Evolutionary conservation across 345 rosid species (phyloP).

Genomic region (Eucalyptus marginata): DNA sequence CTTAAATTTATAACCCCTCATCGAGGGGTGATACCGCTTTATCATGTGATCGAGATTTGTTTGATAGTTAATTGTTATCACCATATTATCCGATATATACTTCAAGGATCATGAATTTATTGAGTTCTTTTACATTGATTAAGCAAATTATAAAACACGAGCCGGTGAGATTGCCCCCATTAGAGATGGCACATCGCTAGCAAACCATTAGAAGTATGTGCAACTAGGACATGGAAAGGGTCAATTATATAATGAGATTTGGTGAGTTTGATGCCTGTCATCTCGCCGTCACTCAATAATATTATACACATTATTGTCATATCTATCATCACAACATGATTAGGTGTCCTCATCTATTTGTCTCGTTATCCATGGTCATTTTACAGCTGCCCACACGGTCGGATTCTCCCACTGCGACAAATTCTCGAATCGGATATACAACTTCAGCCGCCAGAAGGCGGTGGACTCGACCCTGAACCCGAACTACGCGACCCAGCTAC

Average conservation of each 20-base stretch:
- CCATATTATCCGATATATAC: not conserved
- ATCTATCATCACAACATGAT: not conserved
- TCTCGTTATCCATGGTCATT: not conserved
- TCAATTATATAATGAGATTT: not conserved
- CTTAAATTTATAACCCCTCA: not conserved
- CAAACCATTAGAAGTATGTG: not conserved
- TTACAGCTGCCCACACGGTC: conserved; percentile 71
- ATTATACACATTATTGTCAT: not conserved
- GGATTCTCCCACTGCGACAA: conserved; percentile 73
- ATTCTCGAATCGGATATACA: conserved; percentile 47
- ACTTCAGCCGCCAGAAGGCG: conserved; percentile 22
- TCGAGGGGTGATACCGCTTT: not conserved
- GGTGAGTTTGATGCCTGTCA: not conserved
- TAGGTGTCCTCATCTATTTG: not conserved
- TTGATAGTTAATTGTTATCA: not conserved
- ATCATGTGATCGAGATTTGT: not conserved
- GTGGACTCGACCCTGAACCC: conserved; percentile 61
- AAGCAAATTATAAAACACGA: not conserved
- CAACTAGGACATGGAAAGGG: not conserved
- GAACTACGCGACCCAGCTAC: conserved; percentile 42
- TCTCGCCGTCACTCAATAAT: not conserved
- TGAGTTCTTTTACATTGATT: not conserved
- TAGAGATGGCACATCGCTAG: not conserved
- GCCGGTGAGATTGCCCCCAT: not conserved
- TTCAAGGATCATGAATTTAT: not conserved